Evolutionary conservation across 2,329 filamentous ascomycete species (phyloP).

Genomic region (Coniochaeta sp.): DNA sequence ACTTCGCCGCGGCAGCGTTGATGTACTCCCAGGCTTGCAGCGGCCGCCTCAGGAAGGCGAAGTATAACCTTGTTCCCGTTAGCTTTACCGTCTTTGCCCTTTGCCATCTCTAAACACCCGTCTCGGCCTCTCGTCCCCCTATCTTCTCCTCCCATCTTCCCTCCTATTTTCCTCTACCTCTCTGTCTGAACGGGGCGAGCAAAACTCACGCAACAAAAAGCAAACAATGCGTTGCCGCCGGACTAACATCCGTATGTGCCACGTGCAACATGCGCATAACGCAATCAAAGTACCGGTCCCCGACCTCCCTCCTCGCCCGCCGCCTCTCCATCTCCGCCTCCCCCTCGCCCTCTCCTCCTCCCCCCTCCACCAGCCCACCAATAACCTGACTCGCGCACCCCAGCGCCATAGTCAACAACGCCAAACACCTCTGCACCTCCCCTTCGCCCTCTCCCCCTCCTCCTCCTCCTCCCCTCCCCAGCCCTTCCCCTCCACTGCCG

Average conservation of each 20-base stretch:
- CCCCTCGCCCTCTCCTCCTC: background rate
- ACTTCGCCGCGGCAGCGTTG: constrained; percentile 40
- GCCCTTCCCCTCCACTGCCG: constrained; percentile 19
- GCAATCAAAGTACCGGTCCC: constrained; percentile 36
- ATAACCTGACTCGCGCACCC: constrained; percentile 37
- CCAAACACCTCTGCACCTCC: constrained; percentile 24
- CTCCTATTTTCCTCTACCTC: too few relatives aligned
- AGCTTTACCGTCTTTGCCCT: background rate
- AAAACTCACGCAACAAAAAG: constrained; percentile 42
- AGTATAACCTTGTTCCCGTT: constrained; percentile 30
- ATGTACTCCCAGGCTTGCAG: constrained; percentile 47
- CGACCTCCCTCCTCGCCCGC: constrained; percentile 25
- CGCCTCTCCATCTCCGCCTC: constrained; percentile 22
- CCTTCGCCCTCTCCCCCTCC: too few relatives aligned
- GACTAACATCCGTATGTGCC: constrained; percentile 37
- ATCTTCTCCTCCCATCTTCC: too few relatives aligned
- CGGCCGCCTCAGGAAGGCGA: constrained; percentile 40
- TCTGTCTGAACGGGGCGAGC: too few relatives aligned
- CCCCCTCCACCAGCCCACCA: constrained; percentile 22
- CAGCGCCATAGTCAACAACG: constrained; percentile 38
- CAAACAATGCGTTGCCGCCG: constrained; percentile 39
- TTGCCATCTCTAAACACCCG: too few relatives aligned
- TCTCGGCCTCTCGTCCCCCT: too few relatives aligned
- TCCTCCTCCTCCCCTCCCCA: constrained; percentile 22
- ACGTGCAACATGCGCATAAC: constrained; percentile 38